Evolutionary conservation across 371 early-diverging fungal genomes (phyloP), one percentile per base, ranked within the genome.

Genomic region (Sporodiniella umbellata): DNA sequence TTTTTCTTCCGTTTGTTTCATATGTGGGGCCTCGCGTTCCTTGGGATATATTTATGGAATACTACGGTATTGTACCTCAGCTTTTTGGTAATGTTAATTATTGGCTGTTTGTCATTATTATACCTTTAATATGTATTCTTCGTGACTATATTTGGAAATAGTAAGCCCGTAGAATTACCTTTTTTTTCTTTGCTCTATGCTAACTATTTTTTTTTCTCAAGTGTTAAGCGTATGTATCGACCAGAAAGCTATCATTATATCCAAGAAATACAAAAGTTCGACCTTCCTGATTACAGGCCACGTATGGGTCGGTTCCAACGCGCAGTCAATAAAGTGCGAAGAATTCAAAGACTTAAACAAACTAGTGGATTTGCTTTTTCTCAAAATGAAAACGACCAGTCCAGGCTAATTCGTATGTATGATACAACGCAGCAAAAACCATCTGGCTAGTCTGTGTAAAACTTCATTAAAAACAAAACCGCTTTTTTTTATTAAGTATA

Each of bases 211-310:
- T 28, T 8, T 28, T 33, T n/a, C 47, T 39, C 22, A 51, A 89
- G 89, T 60, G 62, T 69, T 51, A 88, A 93, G 65, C 84, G 94
- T 28, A 89, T 87, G 79, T 91, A 89, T 62, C 61, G 83, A 53
- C 78, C 88, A n/a, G 56, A 79, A 47, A 79, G 86, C 11, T 96
- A 96, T 70, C 98, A 98, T 69, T 90, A 90, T 58, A 88, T 96
- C 38, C 98, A 98, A 71, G 98, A 98, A 70, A 95, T 98, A 46
- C 94, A 95, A 70, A 95, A 97, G 69, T 91, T 84, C 83, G 94
- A 95, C 74, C 88, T 96, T 38, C 96, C 96, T 12, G 98, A 97
- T 61, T 93, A 94, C 65, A 83, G 95, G 38, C 96, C 98, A 19
- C 79, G 96, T 25, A 92, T 94, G 93, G 95, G 97, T 65, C 82